These are phyloP conservation scores for Plectosphaerella cucumerina DNA, from an alignment of 2,329 filamentous ascomycete genomes.

Conservation along the genomic window DNA sequence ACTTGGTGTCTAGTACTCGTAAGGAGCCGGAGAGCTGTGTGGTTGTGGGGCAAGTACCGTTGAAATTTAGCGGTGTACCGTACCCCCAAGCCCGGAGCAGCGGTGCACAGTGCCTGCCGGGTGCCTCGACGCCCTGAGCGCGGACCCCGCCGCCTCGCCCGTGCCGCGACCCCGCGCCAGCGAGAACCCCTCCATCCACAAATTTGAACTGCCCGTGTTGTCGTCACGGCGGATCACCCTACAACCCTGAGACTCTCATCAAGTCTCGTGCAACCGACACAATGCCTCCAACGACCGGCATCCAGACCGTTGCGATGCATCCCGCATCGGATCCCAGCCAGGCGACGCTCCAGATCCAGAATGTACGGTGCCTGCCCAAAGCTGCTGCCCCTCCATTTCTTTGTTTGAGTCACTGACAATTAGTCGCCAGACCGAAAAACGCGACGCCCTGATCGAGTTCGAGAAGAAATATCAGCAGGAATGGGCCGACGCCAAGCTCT, in stretches of 20 bases:
- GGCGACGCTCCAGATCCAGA: background rate
- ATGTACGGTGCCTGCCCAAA: background rate
- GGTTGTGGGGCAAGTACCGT: too few relatives aligned
- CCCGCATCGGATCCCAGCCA: background rate
- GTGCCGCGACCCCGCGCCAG: too few relatives aligned
- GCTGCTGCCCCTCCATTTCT: background rate
- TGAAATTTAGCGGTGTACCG: too few relatives aligned
- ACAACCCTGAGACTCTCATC: background rate
- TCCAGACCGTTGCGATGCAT: background rate
- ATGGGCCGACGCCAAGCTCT: slow-evolving; percentile 75
- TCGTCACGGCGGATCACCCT: background rate
- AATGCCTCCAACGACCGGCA: background rate
- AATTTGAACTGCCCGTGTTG: too few relatives aligned
- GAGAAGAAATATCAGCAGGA: slow-evolving; percentile 91
- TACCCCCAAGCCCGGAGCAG: too few relatives aligned
- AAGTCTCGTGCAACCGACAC: background rate
- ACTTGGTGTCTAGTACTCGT: too few relatives aligned
- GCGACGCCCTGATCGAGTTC: slow-evolving; percentile 73
- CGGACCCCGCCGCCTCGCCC: too few relatives aligned
- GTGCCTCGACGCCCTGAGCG: too few relatives aligned
- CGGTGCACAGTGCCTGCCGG: too few relatives aligned
- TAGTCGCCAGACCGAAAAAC: slow-evolving; percentile 63
- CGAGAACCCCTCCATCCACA: too few relatives aligned
- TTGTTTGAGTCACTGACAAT: background rate
- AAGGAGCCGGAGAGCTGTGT: too few relatives aligned